Conservation (phyloP, 164 flowering plant species). For the Aristolochia fimbriata region DNA sequence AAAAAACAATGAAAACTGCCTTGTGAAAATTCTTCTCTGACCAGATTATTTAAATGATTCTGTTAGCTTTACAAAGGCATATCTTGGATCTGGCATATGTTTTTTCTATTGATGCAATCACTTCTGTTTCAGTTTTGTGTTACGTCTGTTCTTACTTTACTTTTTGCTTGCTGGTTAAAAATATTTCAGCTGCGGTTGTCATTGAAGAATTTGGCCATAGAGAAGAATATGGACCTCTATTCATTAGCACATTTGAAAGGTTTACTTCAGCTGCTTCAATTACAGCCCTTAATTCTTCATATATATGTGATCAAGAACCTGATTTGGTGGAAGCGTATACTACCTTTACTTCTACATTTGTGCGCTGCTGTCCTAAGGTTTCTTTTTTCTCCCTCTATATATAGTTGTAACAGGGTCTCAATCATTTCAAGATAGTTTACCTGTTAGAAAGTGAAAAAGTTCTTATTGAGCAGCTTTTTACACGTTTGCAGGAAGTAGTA, state of each 20-base stretch:
- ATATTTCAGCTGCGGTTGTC: constrained; percentile 55
- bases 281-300: constrained; percentile 78
- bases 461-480: not conserved
- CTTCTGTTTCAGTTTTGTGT: too few species aligned
- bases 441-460: too few species aligned
- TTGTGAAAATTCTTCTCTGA: too few species aligned
- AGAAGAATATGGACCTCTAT: constrained; percentile 78
- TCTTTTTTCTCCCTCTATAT: not conserved
- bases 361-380: constrained; percentile 72
- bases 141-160: too few species aligned
- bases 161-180: too few species aligned
- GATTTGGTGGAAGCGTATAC: constrained; percentile 90
- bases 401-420: too few species aligned
- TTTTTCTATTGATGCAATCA: too few species aligned
- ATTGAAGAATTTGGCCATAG: constrained; percentile 87
- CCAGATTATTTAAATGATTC: too few species aligned
- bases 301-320: constrained; percentile 97
- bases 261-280: constrained; percentile 76
- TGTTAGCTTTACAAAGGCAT: too few species aligned
- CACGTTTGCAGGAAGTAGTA: constrained; percentile 52
- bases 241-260: constrained; percentile 68
- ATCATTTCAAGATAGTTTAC: too few species aligned
- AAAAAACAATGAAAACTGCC: too few species aligned
- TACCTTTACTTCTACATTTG: constrained; percentile 63
- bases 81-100: too few species aligned